Evolutionary conservation across 371 early-diverging fungal species (phyloP), one percentile per base, ranked within the genome.

Genomic region (Apophysomyces trapeziformis): DNA sequence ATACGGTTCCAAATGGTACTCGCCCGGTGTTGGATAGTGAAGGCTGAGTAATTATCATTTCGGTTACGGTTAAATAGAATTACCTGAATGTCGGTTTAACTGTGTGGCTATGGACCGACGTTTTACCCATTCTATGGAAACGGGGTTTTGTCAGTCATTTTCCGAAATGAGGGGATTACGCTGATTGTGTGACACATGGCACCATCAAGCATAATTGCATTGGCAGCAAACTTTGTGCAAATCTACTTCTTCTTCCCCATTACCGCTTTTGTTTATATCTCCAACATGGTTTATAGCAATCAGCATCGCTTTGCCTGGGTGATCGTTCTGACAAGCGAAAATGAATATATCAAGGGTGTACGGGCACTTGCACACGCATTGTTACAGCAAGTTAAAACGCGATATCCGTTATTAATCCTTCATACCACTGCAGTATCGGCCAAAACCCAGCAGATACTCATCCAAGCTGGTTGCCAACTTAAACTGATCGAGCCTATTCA

Each of bases 281-380:
- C 32, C 32, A 5, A n/a, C 0, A 58, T 58, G 58, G 38, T 58
- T 5, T 13, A 37, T 8, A 58, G 4, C 16, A 8, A 37, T 8
- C 11, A 16, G 14, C 16, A 38, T 5, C 37, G 32, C 13, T 58
- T 37, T 18, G 92, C 92, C 9, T 92, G 79, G 78, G 85, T 80
- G 39, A 88, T 91, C 14, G 84, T 92, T 9, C 82, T 92, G 18
- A 91, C 92, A 46, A 89, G 83, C 66, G 85, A 67, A 9, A 75
- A 90, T 69, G 69, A 76, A 8, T 96, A 97, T 67, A 87, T 93
- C 14, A 86, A 88, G 58, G 96, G 95, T 4, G 93, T 95, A 0
- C 74, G 91, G 11, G 89, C 92, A 9, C 81, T 96, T 21, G 89
- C 88, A 16, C 79, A 90, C 47, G 91, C 96, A 1, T 83, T 97